Evolutionary conservation across 768 basidiomycete genomes (phyloP).

Genomic region (Megacollybia marginata): DNA sequence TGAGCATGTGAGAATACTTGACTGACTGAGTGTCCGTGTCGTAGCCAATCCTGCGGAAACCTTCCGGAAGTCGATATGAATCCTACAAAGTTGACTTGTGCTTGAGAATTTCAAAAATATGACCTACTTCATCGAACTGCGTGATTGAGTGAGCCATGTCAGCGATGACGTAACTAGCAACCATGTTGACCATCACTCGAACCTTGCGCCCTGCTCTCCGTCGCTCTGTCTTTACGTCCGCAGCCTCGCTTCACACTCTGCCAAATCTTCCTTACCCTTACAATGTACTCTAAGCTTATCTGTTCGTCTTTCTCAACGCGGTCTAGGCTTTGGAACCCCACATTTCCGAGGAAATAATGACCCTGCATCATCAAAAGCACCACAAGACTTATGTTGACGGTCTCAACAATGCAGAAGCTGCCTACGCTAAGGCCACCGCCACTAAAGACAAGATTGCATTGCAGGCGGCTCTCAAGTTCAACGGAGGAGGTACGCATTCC

Average conservation of each 20-base stretch:
- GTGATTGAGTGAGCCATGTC: neutral
- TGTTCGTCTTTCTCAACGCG: neutral
- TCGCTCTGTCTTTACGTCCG: conserved; percentile 33
- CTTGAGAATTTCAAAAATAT: neutral
- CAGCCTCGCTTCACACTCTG: conserved; percentile 58
- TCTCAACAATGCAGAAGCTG: conserved; percentile 86
- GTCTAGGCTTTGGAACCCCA: conserved; percentile 84
- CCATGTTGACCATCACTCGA: conserved; percentile 45
- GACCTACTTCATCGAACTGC: neutral
- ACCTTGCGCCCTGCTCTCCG: conserved; percentile 34
- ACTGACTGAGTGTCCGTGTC: conserved; percentile 17
- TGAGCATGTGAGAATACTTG: conserved; percentile 5
- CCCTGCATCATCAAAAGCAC: conserved; percentile 86
- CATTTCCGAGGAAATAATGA: conserved; percentile 92
- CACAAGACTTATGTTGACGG: conserved; percentile 93
- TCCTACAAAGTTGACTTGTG: conserved; percentile 13
- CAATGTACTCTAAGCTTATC: conserved; percentile 40
- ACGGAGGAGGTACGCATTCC: conserved; percentile 71
- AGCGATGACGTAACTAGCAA: neutral
- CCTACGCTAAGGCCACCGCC: conserved; percentile 59
- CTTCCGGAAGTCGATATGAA: conserved; percentile 23
- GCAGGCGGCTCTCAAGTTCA: conserved; percentile 92
- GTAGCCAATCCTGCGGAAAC: conserved; percentile 24
- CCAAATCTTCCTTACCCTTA: conserved; percentile 77
- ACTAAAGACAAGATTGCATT: conserved; percentile 75